These are phyloP conservation scores for Gnaphalium uliginosum DNA, from an alignment of 129 eudicot genomes.

Conservation along the genomic window DNA sequence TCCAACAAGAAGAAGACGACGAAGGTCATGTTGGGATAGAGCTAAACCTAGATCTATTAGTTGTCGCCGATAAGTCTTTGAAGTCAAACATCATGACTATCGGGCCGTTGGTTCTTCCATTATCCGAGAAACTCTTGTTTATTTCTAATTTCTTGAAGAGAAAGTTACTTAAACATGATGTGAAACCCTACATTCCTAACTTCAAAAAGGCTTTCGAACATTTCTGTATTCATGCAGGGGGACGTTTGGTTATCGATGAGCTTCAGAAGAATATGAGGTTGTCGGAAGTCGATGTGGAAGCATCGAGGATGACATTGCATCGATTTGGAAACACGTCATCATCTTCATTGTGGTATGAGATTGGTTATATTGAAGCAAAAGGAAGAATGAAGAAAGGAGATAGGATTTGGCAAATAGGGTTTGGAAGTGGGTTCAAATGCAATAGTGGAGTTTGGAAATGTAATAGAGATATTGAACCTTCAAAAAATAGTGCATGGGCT, in stretches of 20 bases:
- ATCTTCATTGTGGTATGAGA: constrained; percentile 74
- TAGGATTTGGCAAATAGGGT: constrained; percentile 80
- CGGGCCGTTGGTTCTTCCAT: constrained; percentile 70
- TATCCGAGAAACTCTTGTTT: constrained; percentile 55
- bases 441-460: constrained; percentile 81
- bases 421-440: constrained; percentile 84
- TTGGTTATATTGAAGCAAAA: constrained; percentile 68
- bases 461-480: constrained; percentile 39
- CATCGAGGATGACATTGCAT: constrained; percentile 77
- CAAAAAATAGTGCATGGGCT: constrained; percentile 53
- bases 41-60: constrained; percentile 59
- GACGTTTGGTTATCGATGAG: constrained; percentile 78
- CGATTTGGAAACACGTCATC: constrained; percentile 79
- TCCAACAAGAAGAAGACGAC: constrained; percentile 56
- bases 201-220: constrained; percentile 76
- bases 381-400: constrained; percentile 76
- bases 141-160: constrained; percentile 40
- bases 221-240: constrained; percentile 82
- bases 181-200: constrained; percentile 62
- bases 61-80: constrained; percentile 57
- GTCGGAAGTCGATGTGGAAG: constrained; percentile 66
- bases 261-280: constrained; percentile 65
- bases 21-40: constrained; percentile 61
- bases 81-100: constrained; percentile 64
- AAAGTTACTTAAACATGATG: constrained; percentile 41